Base-by-base conservation (phyloP, 176 grass and related monocot genomes). In the Oryza glaberrima region DNA sequence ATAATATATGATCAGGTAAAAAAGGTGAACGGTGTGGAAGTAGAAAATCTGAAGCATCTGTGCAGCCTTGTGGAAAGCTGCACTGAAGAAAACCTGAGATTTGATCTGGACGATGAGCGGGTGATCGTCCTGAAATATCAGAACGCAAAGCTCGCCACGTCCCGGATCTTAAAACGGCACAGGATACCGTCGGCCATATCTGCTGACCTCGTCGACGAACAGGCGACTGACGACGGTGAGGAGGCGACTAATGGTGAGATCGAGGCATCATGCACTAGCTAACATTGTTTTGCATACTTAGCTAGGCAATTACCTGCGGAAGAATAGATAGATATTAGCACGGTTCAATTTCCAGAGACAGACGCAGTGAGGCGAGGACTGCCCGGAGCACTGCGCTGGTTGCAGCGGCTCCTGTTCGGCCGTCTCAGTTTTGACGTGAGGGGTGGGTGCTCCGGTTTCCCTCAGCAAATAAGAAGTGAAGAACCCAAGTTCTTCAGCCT, bases 61-160 rank as follows among this genome's bases (percentile, higher is more conserved):
- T 92, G 93, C 70, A 69, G 41, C 56, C 81, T 98, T 10, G 90
- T 98, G 26, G 96, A 95, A 82, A 68, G 71, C 52, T 95, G 90
- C 80, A 80, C 78, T 1, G 78, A 92, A 82, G 93, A 98, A 89
- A 98, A 85, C 74, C 60, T 98, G 85, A 94, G 91, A 76, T 92
- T 98, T 32, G 91, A 98, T 90, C 84, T 95, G 76, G 96, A 98
- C 9, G 96, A 98, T 52, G 96, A 94, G 81, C 93, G 91, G 77
- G 89, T 95, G 47, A 95, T 95, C 9, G 46, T 94, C 20, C 80
- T 98, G 28, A 95, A 95, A 26, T 98, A 90, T 64, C 71, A 94
- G 49, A 92, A 86, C 13, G 96, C 96, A 2, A 88, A 77, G 84
- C 77, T 94, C 9, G 96, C 96, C 23, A 95, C 93, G 9, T 89